Conservation (phyloP, 768 basidiomycete genomes). For the Leccinum boreale region DNA sequence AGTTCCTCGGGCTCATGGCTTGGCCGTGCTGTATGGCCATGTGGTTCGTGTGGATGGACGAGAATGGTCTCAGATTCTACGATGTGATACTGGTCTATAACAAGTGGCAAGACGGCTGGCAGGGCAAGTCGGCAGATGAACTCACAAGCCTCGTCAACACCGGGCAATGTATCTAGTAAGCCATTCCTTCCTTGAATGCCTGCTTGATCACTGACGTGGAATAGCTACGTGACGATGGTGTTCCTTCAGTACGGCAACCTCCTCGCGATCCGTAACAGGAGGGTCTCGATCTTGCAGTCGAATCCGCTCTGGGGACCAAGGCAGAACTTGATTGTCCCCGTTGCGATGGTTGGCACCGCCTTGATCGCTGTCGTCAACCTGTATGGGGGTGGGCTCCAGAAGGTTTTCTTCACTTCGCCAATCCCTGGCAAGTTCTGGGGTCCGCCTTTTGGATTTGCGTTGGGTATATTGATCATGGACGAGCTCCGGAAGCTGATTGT, state of each 20-base stretch:
- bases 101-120: constrained; percentile 36
- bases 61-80: constrained; percentile 36
- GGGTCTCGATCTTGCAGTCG: constrained; percentile 41
- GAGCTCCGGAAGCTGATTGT: constrained; percentile 45
- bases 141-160: constrained; percentile 36
- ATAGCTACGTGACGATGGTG: constrained; percentile 47
- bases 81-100: constrained; percentile 41
- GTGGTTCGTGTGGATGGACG: constrained; percentile 39
- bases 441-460: constrained; percentile 44
- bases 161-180: constrained; percentile 48
- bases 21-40: constrained; percentile 46
- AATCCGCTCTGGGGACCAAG: constrained; percentile 48
- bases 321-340: constrained; percentile 37
- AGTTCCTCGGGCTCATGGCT: constrained; percentile 45
- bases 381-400: constrained; percentile 43
- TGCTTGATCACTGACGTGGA: background rate
- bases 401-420: constrained; percentile 40
- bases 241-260: constrained; percentile 43
- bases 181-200: background rate
- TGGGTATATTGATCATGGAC: constrained; percentile 40
- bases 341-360: constrained; percentile 39
- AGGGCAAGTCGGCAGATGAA: constrained; percentile 29
- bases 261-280: constrained; percentile 43
- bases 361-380: constrained; percentile 43
- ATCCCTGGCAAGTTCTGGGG: constrained; percentile 50